These are phyloP conservation scores for Rhodomyrtus tomentosa DNA, from an alignment of 345 rosid genomes.

Conservation along the genomic window DNA sequence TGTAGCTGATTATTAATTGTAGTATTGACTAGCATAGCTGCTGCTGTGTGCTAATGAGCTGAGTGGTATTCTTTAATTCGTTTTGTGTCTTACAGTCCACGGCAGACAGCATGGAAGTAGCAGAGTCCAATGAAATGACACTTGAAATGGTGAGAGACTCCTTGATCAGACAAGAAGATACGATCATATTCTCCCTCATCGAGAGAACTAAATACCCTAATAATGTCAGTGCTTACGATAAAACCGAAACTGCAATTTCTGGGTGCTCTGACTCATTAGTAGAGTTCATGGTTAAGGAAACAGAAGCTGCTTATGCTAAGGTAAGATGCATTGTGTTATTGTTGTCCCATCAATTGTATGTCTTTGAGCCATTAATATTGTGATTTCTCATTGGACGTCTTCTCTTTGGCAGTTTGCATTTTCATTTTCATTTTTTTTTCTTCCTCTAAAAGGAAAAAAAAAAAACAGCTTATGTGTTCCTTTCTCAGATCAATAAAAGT, in stretches of 20 bases:
- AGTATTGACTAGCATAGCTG: neutral
- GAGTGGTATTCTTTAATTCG: neutral
- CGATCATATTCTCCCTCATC: slow-evolving; percentile 58
- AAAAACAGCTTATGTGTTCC: neutral
- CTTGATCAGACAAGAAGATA: slow-evolving; percentile 74
- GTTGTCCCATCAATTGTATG: neutral
- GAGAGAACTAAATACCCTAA: slow-evolving; percentile 64
- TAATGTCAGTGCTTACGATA: slow-evolving; percentile 30
- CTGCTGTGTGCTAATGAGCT: neutral
- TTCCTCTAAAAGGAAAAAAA: neutral
- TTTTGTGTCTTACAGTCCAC: neutral
- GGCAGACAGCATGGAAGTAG: slow-evolving; percentile 10
- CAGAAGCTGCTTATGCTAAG: slow-evolving; percentile 60
- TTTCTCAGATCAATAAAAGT: neutral
- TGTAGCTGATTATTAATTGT: neutral
- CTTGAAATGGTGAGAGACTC: slow-evolving; percentile 54
- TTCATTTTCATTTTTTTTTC: neutral
- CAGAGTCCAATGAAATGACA: slow-evolving; percentile 11
- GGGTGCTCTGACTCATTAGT: slow-evolving; percentile 35
- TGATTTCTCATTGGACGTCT: neutral
- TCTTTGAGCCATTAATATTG: neutral
- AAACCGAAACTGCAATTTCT: slow-evolving; percentile 17
- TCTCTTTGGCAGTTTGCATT: neutral
- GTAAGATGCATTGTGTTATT: slow-evolving; percentile 6
- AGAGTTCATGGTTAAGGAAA: slow-evolving; percentile 39